These are phyloP conservation scores for Pisolithus albus DNA, from an alignment of 768 basidiomycete species.

Conservation along the genomic window DNA sequence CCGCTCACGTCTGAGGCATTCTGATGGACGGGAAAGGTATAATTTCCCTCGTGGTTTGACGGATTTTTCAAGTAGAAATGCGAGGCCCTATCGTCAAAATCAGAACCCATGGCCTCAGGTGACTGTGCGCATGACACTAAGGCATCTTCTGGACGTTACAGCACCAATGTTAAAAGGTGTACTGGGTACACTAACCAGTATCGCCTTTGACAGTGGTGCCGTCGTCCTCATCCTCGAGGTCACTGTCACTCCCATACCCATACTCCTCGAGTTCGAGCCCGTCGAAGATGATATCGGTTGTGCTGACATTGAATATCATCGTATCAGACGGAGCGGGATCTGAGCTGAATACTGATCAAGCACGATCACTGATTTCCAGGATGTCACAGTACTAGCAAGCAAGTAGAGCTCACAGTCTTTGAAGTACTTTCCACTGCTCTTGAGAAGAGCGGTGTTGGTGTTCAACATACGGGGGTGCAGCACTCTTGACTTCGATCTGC, in stretches of 20 bases:
- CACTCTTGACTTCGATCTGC: conserved; percentile 10
- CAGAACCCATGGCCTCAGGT: too few relatives aligned
- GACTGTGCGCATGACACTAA: too few relatives aligned
- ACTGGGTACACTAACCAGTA: not conserved
- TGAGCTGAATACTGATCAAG: conserved; percentile 11
- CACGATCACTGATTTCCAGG: not conserved
- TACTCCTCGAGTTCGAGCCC: conserved; percentile 15
- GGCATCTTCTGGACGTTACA: too few relatives aligned
- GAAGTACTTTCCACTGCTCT: conserved; percentile 25
- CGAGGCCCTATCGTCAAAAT: too few relatives aligned
- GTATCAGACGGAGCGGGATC: conserved; percentile 7
- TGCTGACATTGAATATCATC: conserved; percentile 13
- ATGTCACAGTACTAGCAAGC: too few relatives aligned
- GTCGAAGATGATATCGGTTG: conserved; percentile 6
- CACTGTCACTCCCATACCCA: conserved; percentile 30
- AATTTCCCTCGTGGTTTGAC: too few relatives aligned
- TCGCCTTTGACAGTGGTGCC: not conserved
- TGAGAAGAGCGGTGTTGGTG: conserved; percentile 22
- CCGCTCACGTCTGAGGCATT: too few relatives aligned
- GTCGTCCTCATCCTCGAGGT: conserved; percentile 24
- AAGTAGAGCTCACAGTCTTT: conserved; percentile 14
- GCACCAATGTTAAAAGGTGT: too few relatives aligned
- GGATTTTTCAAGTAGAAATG: too few relatives aligned
- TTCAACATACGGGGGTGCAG: conserved; percentile 17
- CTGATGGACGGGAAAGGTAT: too few relatives aligned